Base-by-base conservation (phyloP, 2,329 filamentous ascomycete genomes). In the Alternaria conjuncta region DNA sequence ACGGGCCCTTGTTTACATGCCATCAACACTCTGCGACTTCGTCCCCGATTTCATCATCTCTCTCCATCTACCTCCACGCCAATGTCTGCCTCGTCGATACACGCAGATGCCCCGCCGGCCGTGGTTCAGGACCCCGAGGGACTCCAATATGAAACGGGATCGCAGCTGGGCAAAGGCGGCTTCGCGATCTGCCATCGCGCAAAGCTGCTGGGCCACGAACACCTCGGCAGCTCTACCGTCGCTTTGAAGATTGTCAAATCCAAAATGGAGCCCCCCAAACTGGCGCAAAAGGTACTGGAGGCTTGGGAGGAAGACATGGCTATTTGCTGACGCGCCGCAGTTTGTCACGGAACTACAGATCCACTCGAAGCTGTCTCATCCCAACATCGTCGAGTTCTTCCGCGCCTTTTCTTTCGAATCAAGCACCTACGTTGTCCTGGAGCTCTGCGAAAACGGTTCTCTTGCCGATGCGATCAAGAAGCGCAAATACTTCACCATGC, bases 401-500 rank as follows among this genome's bases (percentile, higher is more conserved):
- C 90, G 95, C 71, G 96, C 96, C 32, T 99, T 99, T 78, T 92
- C 94, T 12, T 97, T 94, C 79, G 87, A 93, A 69, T 90, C 88
- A 68, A 94, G 90, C 79, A 98, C 96, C 61, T 99, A 97, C 74
- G 92, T 99, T 53, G 92, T 98, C 50, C 86, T 99, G 26, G 95
- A 99, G 79, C 84, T 99, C 47, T 99, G 96, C 79, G 91, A 93
- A 57, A 98, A 98, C 77, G 96, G 96, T 49, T 97, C 94, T 20
- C 87, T 99, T 18, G 97, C 97, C 89, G 96, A 98, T 78, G 97
- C 97, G 90, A 93, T 98, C 67, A 96, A 96, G 83, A 92, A 92
- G 74, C 88, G 96, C 72, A 96, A 92, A 78, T 94, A 91, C 58
- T 85, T 99, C 61, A 97, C 93, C 15, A 92, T 98, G 79, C 94